Conservation (phyloP, 352 stramenopile species). For the Thalassiosira livingstoniorum region DNA sequence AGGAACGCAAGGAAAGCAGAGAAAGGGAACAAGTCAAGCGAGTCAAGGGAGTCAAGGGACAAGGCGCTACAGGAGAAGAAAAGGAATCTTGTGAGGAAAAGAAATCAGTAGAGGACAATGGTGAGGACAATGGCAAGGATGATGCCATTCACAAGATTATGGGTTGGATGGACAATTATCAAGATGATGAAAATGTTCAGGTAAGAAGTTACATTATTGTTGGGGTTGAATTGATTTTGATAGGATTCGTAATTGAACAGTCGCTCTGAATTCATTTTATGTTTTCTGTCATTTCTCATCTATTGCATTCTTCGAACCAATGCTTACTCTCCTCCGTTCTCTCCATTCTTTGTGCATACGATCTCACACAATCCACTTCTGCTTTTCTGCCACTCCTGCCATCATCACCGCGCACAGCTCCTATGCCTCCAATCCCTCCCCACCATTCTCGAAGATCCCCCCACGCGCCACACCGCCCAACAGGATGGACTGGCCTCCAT, state of each 20-base stretch:
- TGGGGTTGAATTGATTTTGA: not conserved
- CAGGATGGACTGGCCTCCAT: slow-evolving; percentile 38
- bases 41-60: not conserved
- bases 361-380: not conserved
- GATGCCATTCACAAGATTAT: slow-evolving; percentile 39
- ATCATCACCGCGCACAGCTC: slow-evolving; percentile 13
- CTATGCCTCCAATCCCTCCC: slow-evolving; percentile 50
- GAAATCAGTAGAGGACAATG: not conserved
- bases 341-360: not conserved
- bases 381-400: not conserved
- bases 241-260: no score
- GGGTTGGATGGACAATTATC: slow-evolving; percentile 54
- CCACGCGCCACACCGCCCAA: slow-evolving; percentile 28
- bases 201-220: not conserved
- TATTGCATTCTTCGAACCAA: not conserved
- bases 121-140: not conserved
- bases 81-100: not conserved
- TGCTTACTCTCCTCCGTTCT: not conserved
- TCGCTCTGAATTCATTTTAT: not conserved
- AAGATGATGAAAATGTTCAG: slow-evolving; percentile 49
- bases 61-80: not conserved
- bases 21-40: not conserved
- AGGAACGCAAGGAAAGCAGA: not conserved
- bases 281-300: not conserved
- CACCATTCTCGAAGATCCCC: slow-evolving; percentile 37